Evolutionary conservation across 768 basidiomycete genomes (phyloP), one percentile per base, ranked within the genome.

Genomic region (Kwoniella pini): DNA sequence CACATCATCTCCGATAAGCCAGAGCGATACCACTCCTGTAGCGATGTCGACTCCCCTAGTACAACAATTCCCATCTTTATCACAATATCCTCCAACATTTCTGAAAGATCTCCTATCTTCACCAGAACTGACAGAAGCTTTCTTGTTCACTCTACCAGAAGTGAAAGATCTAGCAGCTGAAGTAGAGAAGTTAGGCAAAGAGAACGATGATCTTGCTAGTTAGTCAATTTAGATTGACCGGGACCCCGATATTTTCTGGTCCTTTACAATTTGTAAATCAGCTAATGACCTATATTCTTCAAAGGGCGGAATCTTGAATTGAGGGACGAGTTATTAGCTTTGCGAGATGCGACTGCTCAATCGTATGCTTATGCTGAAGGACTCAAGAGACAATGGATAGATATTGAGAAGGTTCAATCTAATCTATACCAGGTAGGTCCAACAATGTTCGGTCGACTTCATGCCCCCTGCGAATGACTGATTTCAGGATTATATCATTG

Each of bases 181-280:
- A 0, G 89, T 93, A 69, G 82, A 87, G 11, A 87, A 88, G 64
- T 83, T 95, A 0, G 88, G 89, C 6, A 81, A 83, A 76, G 90
- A 91, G 36, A 96, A 97, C 68, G 88, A 92, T 69, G 83, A 86
- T 7, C 87, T 97, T 51, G 91, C 93, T 12, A 82, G 92, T 94
- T 70, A 68, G 91, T 62, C 26, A 15, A n/a, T n/a, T n/a, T n/a
- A n/a, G n/a, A n/a, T n/a, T n/a, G n/a, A n/a, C n/a, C n/a, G n/a
- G n/a, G n/a, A n/a, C n/a, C n/a, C n/a, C n/a, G n/a, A n/a, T n/a
- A n/a, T n/a, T n/a, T n/a, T n/a, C n/a, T 19, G 6, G 10, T 43
- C 19, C 9, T 9, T 43, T n/a, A 43, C 9, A n/a, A 21, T 12
- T 10, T 9, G 19, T 43, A 11, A 43, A 17, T 12, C 46, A 17